Percentiles rank a stretch among this genome's conserved stretches.
These are phyloP conservation scores for Solanum gracilifrons DNA, from an alignment of 257 asterid genomes.

Conservation along the genomic window DNA sequence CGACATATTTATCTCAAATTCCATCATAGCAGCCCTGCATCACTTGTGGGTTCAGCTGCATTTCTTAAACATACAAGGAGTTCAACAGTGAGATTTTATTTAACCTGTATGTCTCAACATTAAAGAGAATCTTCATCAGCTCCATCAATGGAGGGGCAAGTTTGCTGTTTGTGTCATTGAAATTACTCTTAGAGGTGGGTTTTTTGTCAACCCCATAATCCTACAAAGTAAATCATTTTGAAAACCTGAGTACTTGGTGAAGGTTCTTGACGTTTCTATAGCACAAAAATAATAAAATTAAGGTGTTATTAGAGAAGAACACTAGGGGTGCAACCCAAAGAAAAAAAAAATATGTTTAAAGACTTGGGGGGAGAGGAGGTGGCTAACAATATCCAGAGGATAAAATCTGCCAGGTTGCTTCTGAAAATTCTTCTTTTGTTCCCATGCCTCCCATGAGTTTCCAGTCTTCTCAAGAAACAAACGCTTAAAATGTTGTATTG, in stretches of 20 bases:
- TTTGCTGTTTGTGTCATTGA: constrained; percentile 42
- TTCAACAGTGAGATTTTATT: neutral
- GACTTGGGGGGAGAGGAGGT: neutral
- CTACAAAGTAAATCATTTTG: constrained; percentile 30
- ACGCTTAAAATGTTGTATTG: constrained; percentile 69
- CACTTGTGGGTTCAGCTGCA: constrained; percentile 5
- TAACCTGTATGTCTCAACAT: constrained; percentile 93
- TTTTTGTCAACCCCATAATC: constrained; percentile 79
- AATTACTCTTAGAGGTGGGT: constrained; percentile 42
- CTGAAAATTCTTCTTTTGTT: constrained; percentile 41
- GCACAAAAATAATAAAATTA: neutral
- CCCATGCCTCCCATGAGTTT: constrained; percentile 89
- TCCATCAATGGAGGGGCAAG: constrained; percentile 71
- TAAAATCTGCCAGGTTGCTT: constrained; percentile 89
- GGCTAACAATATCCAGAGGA: constrained; percentile 78
- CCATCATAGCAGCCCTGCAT: constrained; percentile 99
- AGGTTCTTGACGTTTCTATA: neutral
- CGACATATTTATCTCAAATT: constrained; percentile 90
- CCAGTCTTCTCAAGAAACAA: constrained; percentile 89
- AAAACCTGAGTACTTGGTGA: neutral
- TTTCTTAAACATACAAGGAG: constrained; percentile 1
- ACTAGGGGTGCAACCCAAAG: neutral
- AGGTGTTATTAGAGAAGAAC: neutral
- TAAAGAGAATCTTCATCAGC: constrained; percentile 86
- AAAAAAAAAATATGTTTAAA: neutral